These are phyloP conservation scores for Candida gigantensis DNA, from an alignment of 1,139 yeast genomes.

Conservation along the genomic window DNA sequence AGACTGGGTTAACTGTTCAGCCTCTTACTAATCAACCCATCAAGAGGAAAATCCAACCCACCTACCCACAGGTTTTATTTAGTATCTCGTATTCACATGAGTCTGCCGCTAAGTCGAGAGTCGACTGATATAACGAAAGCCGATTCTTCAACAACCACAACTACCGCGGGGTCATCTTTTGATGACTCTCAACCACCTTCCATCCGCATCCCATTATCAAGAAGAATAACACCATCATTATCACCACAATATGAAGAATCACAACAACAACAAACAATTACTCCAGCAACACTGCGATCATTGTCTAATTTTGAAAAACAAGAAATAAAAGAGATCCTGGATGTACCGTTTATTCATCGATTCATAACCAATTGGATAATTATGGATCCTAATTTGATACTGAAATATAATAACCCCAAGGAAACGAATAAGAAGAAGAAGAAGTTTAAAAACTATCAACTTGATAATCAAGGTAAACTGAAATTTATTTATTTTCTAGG, in stretches of 20 bases:
- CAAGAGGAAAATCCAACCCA: too few species aligned
- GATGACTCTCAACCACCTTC: constrained; percentile 5
- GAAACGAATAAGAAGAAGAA: constrained; percentile 9
- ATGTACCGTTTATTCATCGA: constrained; percentile 17
- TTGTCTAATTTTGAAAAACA: not conserved
- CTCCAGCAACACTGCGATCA: not conserved
- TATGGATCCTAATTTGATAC: constrained; percentile 35
- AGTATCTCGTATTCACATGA: too few species aligned
- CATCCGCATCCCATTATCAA: not conserved
- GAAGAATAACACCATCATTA: constrained; percentile 5
- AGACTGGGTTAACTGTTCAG: too few species aligned
- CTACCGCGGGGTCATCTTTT: constrained; percentile 2
- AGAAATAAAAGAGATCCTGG: too few species aligned
- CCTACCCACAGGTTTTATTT: too few species aligned
- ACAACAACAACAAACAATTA: not conserved
- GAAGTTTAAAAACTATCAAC: constrained; percentile 34
- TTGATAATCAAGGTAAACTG: constrained; percentile 24
- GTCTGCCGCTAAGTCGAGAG: constrained; percentile 3
- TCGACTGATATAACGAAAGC: constrained; percentile 1
- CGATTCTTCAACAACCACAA: not conserved
- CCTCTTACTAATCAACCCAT: too few species aligned
- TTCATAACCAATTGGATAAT: constrained; percentile 46
- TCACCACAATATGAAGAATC: constrained; percentile 7
- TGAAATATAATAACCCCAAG: constrained; percentile 6
- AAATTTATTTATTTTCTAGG: constrained; percentile 57